Evolutionary conservation across 2,329 filamentous ascomycete species (phyloP).

Genomic region (Exserohilum turcica): DNA sequence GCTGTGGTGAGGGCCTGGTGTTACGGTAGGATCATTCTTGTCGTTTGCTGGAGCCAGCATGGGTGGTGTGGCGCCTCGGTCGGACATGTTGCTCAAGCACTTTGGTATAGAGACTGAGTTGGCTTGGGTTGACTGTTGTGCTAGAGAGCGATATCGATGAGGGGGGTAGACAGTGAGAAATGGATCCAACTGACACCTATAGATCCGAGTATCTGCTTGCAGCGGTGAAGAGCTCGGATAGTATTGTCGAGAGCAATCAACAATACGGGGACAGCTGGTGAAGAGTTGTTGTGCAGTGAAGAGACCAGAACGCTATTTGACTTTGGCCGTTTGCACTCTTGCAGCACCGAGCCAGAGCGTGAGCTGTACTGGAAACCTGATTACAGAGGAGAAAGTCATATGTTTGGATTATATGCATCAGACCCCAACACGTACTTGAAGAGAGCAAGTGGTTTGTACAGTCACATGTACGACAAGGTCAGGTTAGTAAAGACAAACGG

Average conservation of each 20-base stretch:
- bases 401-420: neutral
- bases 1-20: neutral
- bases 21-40: slow-evolving; percentile 1
- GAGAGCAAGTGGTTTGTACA: neutral
- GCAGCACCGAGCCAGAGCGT: too few relatives aligned
- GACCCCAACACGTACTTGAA: slow-evolving; percentile 1
- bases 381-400: neutral
- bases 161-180: neutral
- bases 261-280: too few relatives aligned
- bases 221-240: neutral
- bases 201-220: neutral
- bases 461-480: neutral
- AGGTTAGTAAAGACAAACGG: neutral
- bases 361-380: neutral
- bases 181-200: neutral
- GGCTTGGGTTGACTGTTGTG: neutral
- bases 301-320: neutral
- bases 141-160: neutral
- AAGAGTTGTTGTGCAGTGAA: neutral
- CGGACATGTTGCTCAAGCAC: neutral
- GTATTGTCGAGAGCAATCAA: neutral
- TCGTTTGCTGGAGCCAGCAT: neutral
- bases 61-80: neutral
- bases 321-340: neutral
- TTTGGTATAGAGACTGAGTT: neutral